These are phyloP conservation scores for Wickerhamiella kurtzmanii DNA, from an alignment of 805 yeast genomes.

Conservation along the genomic window DNA sequence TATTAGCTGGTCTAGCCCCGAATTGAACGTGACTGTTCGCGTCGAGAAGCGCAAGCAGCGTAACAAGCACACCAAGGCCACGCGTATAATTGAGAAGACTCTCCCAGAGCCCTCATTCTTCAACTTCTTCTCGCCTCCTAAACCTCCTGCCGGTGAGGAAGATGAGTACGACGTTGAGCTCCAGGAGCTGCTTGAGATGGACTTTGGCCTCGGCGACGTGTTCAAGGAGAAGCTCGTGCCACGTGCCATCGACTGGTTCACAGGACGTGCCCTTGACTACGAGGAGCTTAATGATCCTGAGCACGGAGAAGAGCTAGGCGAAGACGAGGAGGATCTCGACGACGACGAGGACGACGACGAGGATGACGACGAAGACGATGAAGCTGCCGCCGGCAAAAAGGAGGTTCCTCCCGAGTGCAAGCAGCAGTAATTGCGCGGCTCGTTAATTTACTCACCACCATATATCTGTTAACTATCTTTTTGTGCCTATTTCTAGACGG, in stretches of 20 bases:
- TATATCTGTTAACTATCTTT: too few relatives aligned
- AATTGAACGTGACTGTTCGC: constrained; percentile 66
- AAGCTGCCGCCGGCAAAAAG: constrained; percentile 31
- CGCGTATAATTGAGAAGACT: constrained; percentile 86
- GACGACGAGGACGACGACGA: constrained; percentile 38
- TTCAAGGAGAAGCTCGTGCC: constrained; percentile 92
- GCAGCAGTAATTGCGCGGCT: constrained; percentile 27
- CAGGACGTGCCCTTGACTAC: constrained; percentile 87
- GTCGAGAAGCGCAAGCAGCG: constrained; percentile 95
- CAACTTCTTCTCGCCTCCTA: constrained; percentile 91
- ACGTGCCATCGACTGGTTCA: constrained; percentile 96
- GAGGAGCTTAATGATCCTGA: constrained; percentile 45
- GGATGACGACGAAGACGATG: constrained; percentile 30
- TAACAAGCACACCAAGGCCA: constrained; percentile 89
- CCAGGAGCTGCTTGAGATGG: constrained; percentile 76
- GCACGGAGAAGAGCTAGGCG: constrained; percentile 50
- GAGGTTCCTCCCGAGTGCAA: constrained; percentile 48
- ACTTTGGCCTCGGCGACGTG: constrained; percentile 92
- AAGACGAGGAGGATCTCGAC: constrained; percentile 47
- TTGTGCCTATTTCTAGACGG: too few relatives aligned
- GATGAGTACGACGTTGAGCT: constrained; percentile 45
- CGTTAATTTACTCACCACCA: too few relatives aligned
- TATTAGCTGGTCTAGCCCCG: constrained; percentile 72
- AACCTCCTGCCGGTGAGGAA: constrained; percentile 43
- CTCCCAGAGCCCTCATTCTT: constrained; percentile 93